Evolutionary conservation across 176 grass and related monocot species (phyloP).

Genomic region (Phoenix dactylifera): DNA sequence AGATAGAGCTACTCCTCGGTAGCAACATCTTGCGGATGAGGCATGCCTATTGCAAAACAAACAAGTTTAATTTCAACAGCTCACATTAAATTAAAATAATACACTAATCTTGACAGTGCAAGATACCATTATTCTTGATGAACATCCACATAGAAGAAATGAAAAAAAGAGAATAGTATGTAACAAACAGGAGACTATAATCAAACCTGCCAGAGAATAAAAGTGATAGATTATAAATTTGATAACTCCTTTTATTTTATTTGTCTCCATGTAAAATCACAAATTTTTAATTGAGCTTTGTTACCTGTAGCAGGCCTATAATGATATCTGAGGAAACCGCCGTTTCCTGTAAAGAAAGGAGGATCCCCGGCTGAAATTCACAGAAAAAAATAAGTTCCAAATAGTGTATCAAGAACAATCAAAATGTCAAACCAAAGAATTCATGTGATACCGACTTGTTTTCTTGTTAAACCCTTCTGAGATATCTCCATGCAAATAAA

Average conservation of each 20-base stretch:
- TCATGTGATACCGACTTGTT: not conserved
- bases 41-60: not conserved
- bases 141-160: no score
- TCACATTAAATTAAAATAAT: no score
- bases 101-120: no score
- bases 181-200: no score
- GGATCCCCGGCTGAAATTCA: not conserved
- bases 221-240: no score
- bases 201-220: no score
- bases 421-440: not conserved
- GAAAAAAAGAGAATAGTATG: no score
- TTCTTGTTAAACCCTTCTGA: not conserved
- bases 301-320: constrained; percentile 4
- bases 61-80: not conserved
- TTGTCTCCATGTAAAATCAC: not conserved
- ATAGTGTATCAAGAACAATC: no score
- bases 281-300: not conserved
- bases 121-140: no score
- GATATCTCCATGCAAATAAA: not conserved
- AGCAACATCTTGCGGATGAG: not conserved
- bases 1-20: no score
- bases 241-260: no score
- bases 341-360: not conserved
- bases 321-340: constrained; percentile 4
- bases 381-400: not conserved